A percentile compares a stretch with the other conserved stretches of the same genome.
phyloP scores from a whole-genome alignment of 2,329 filamentous ascomycete species.

The Fusarium cyanostomum region DNA sequence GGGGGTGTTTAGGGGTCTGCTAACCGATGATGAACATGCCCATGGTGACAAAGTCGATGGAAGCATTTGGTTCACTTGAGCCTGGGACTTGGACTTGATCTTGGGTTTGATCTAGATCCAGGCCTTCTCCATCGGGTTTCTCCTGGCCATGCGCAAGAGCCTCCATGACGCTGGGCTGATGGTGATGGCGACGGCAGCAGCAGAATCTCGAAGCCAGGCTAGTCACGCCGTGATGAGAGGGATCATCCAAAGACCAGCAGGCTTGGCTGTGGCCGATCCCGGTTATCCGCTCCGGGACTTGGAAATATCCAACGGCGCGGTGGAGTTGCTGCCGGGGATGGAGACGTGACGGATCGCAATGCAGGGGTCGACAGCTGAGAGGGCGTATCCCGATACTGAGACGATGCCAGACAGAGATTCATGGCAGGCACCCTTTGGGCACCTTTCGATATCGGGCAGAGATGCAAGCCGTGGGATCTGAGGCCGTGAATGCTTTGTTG shows the following conservation, averaged over 20 bases:
- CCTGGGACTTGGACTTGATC: conserved; percentile 13
- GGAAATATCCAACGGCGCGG: conserved; percentile 11
- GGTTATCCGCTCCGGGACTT: conserved; percentile 7
- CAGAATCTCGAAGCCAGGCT: not conserved
- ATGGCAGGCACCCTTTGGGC: not conserved
- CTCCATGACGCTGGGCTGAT: conserved; percentile 12
- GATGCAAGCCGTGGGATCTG: not conserved
- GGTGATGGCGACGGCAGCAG: not conserved
- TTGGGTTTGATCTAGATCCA: conserved; percentile 13
- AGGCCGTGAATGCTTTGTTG: not conserved
- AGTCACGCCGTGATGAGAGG: not conserved
- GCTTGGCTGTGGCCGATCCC: not conserved
- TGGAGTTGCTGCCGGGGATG: conserved; percentile 17
- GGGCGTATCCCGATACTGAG: not conserved
- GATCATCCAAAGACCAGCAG: not conserved
- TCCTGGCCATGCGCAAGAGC: conserved; percentile 8
- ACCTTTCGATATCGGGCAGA: not conserved
- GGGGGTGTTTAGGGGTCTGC: conserved; percentile 28
- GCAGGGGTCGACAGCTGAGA: conserved; percentile 15
- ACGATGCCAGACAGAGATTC: not conserved
- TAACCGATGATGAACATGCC: conserved; percentile 80
- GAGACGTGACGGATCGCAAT: conserved; percentile 12
- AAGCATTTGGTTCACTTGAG: conserved; percentile 5
- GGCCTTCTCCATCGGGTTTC: not conserved
- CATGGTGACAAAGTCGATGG: conserved; percentile 72